A percentile compares a stretch with the other conserved stretches of the same genome.
Conservation (phyloP, 306 rosid genomes). For the Cucurbita pepo region DNA sequence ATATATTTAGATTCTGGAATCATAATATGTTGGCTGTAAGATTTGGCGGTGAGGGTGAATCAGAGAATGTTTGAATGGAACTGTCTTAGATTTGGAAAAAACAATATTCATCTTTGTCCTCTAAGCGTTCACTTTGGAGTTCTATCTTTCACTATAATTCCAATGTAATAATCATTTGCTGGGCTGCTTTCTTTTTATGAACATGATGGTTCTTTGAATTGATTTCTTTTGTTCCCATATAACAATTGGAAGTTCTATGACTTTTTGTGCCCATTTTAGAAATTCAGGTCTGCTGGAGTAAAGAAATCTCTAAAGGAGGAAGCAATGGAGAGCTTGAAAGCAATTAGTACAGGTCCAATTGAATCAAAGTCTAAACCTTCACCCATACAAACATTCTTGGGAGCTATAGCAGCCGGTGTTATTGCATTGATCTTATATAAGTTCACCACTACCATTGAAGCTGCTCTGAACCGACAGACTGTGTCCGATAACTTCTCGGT, state of each 20-base stretch:
- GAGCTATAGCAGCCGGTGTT: slow-evolving; percentile 70
- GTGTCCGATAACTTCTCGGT: slow-evolving; percentile 76
- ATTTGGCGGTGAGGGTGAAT: too few relatives aligned
- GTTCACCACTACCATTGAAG: slow-evolving; percentile 77
- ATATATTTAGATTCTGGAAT: neutral
- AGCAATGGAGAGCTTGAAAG: slow-evolving; percentile 67
- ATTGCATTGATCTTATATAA: slow-evolving; percentile 70
- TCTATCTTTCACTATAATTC: too few relatives aligned
- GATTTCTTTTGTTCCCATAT: neutral
- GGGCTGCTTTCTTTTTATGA: too few relatives aligned
- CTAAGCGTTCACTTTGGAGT: too few relatives aligned
- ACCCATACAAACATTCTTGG: slow-evolving; percentile 62
- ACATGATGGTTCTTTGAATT: neutral
- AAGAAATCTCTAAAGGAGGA: slow-evolving; percentile 60
- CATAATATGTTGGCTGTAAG: too few relatives aligned
- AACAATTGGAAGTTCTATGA: neutral
- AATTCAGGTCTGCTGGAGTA: slow-evolving; percentile 77
- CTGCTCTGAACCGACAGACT: slow-evolving; percentile 59
- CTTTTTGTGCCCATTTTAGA: slow-evolving; percentile 25
- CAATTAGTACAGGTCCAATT: slow-evolving; percentile 41
- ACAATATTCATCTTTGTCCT: too few relatives aligned
- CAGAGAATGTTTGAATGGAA: neutral
- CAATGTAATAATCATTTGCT: too few relatives aligned
- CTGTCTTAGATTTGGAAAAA: too few relatives aligned
- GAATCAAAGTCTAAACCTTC: slow-evolving; percentile 51